Evolutionary conservation across 148 eudicot species (phyloP).

Genomic region (Chenopodium suecicum): DNA sequence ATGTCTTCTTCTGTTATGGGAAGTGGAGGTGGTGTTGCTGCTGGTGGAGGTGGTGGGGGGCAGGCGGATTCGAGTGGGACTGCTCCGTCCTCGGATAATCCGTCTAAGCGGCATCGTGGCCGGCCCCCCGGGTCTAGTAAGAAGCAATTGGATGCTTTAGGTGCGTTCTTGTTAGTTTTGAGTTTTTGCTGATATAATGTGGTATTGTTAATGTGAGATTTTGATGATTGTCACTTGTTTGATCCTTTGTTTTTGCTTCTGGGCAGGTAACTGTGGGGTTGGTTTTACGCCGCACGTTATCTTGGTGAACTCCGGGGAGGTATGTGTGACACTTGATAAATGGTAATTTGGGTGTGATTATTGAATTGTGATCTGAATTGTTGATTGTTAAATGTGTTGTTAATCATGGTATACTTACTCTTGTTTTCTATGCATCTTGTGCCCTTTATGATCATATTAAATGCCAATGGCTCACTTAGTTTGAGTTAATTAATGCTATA

Average conservation of each 20-base stretch:
- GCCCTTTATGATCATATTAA: neutral
- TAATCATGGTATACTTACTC: neutral
- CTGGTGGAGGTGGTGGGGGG: slow-evolving; percentile 18
- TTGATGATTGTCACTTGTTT: slow-evolving; percentile 14
- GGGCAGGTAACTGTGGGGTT: slow-evolving; percentile 70
- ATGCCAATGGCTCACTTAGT: neutral
- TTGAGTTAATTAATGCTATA: neutral
- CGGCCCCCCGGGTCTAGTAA: slow-evolving; percentile 67
- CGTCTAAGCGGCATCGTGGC: slow-evolving; percentile 43
- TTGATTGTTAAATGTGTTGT: neutral
- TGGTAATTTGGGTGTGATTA: slow-evolving; percentile 4
- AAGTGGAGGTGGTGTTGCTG: slow-evolving; percentile 11
- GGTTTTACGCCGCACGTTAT: slow-evolving; percentile 85
- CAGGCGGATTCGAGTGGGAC: slow-evolving; percentile 38
- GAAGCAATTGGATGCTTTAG: slow-evolving; percentile 80
- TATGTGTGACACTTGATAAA: slow-evolving; percentile 30
- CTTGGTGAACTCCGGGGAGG: slow-evolving; percentile 75
- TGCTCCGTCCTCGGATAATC: slow-evolving; percentile 32
- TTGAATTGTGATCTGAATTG: neutral
- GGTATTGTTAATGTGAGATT: neutral
- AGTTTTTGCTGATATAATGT: neutral
- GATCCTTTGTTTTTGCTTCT: slow-evolving; percentile 14
- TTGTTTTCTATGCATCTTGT: neutral
- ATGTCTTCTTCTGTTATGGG: neutral
- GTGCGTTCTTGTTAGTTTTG: slow-evolving; percentile 27